Percentiles rank a stretch among this genome's conserved stretches.
phyloP scores from a whole-genome alignment of 495 filamentous ascomycete genomes.

The Neurospora cerealis region DNA sequence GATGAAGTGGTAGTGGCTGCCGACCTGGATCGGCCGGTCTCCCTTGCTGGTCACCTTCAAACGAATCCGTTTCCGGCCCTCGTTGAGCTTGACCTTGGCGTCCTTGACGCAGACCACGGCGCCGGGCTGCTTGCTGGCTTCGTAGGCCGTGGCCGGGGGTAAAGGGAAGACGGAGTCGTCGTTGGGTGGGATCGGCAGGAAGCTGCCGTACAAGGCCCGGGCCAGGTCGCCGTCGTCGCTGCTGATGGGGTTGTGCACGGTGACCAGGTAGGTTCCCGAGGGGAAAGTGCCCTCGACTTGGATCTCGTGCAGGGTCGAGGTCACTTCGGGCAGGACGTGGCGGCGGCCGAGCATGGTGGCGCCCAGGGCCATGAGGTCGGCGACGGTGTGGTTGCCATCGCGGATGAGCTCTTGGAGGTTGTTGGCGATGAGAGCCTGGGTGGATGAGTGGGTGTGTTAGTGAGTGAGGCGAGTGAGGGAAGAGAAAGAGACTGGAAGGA shows the following conservation, averaged over 20 bases:
- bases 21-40: conserved; percentile 86
- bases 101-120: conserved; percentile 66
- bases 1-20: conserved; percentile 94
- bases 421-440: conserved; percentile 79
- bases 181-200: conserved; percentile 69
- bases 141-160: conserved; percentile 47
- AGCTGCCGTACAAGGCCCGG: conserved; percentile 83
- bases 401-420: conserved; percentile 95
- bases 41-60: conserved; percentile 78
- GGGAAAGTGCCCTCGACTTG: conserved; percentile 93
- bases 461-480: background rate
- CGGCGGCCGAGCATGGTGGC: conserved; percentile 88
- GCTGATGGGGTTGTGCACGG: conserved; percentile 82
- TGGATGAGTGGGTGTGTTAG: conserved; percentile 4
- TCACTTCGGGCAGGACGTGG: conserved; percentile 81
- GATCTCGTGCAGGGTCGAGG: conserved; percentile 65
- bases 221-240: conserved; percentile 81
- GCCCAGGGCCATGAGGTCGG: conserved; percentile 87
- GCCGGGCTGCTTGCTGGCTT: conserved; percentile 60
- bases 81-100: conserved; percentile 56
- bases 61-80: conserved; percentile 61
- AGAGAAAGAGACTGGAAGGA: background rate
- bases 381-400: conserved; percentile 87
- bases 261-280: conserved; percentile 87
- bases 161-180: conserved; percentile 49